Percentiles rank a stretch among this genome's conserved stretches.
phyloP scores from a whole-genome alignment of 176 grass and related monocot genomes.

The Carex parvula region DNA sequence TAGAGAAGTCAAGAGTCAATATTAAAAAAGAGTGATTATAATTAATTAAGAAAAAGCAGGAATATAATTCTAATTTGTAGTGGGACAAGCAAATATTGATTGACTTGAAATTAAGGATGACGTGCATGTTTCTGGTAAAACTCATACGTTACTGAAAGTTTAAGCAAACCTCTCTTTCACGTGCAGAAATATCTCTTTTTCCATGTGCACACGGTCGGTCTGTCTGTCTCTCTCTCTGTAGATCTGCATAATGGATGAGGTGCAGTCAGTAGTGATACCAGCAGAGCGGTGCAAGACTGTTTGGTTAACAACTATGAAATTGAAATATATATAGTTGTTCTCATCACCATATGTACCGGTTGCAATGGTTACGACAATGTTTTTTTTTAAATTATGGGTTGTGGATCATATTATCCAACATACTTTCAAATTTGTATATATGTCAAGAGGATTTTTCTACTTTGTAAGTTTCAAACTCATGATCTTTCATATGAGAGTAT shows the following conservation, averaged over 20 bases:
- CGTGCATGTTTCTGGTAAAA: background rate
- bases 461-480: too few relatives aligned
- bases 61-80: background rate
- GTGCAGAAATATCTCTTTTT: background rate
- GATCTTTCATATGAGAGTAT: too few relatives aligned
- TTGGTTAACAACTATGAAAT: background rate
- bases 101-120: too few relatives aligned
- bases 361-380: too few relatives aligned
- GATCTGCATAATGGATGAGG: background rate
- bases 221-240: background rate
- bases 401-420: too few relatives aligned
- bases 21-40: background rate
- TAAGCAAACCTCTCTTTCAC: background rate
- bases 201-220: background rate
- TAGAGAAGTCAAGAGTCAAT: background rate
- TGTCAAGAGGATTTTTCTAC: too few relatives aligned
- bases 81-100: background rate
- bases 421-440: too few relatives aligned
- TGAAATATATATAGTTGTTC: background rate
- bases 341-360: background rate
- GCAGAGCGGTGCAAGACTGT: too few relatives aligned
- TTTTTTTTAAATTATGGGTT: too few relatives aligned
- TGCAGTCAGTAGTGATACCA: background rate
- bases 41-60: background rate
- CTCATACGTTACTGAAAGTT: background rate